Evolutionary conservation across 2,329 filamentous ascomycete species (phyloP).

Genomic region (Penicillium olsonii): DNA sequence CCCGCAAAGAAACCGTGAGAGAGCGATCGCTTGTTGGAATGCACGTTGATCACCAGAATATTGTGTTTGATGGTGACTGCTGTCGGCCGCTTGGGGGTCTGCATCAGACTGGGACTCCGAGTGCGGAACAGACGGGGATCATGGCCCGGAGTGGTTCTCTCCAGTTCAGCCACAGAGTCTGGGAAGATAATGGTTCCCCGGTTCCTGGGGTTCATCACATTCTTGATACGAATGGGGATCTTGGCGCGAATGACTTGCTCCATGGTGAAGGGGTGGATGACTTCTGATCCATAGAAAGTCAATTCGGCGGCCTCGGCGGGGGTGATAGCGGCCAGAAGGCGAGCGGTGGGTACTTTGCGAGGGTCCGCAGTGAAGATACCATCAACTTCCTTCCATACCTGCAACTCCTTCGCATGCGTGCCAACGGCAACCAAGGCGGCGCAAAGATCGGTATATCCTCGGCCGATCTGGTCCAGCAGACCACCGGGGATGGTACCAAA

Average conservation of each 20-base stretch:
- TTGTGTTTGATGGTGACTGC: slow-evolving; percentile 97
- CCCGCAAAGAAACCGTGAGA: slow-evolving; percentile 94
- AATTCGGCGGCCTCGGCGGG: slow-evolving; percentile 93
- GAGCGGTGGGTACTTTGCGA: slow-evolving; percentile 87
- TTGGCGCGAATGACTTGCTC: slow-evolving; percentile 74
- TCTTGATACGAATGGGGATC: slow-evolving; percentile 70
- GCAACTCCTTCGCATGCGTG: slow-evolving; percentile 80
- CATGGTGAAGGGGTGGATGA: slow-evolving; percentile 99
- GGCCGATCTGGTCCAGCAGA: slow-evolving; percentile 85
- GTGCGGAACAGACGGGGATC: slow-evolving; percentile 57
- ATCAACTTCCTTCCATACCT: slow-evolving; percentile 99
- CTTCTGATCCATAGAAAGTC: slow-evolving; percentile 91
- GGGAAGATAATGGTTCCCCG: slow-evolving; percentile 71
- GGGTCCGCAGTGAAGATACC: slow-evolving; percentile 89
- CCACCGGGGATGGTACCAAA: slow-evolving; percentile 92
- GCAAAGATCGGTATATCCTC: slow-evolving; percentile 95
- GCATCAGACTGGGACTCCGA: slow-evolving; percentile 50
- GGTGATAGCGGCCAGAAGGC: slow-evolving; percentile 83
- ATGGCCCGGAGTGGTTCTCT: slow-evolving; percentile 55
- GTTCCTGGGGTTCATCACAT: slow-evolving; percentile 67
- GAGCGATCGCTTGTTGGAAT: slow-evolving; percentile 94
- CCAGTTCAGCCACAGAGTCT: slow-evolving; percentile 60
- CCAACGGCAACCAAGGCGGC: slow-evolving; percentile 90
- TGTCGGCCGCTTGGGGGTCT: slow-evolving; percentile 72
- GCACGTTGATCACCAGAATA: slow-evolving; percentile 95